Evolutionary conservation across 441 rosid species (phyloP).

Genomic region (Erodium trifolium): DNA sequence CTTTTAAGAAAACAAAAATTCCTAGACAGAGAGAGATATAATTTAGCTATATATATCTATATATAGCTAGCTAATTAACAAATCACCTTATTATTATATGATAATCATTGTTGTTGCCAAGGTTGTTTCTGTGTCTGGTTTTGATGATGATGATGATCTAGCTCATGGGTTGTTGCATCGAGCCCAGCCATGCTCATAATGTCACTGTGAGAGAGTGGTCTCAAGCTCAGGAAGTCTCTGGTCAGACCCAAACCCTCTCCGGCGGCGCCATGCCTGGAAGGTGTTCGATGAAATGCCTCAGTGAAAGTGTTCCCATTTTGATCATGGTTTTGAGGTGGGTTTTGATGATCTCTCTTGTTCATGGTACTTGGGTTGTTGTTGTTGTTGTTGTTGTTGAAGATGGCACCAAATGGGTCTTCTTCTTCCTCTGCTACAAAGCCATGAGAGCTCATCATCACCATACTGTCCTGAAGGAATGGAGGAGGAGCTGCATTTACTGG

Average conservation of each 20-base stretch:
- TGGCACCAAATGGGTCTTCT: background rate
- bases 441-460: background rate
- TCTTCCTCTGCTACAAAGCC: background rate
- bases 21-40: background rate
- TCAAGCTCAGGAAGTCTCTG: conserved; percentile 70
- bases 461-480: background rate
- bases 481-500: background rate
- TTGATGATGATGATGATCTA: conserved; percentile 13
- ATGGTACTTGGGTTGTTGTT: too few relatives aligned
- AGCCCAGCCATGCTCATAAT: conserved; percentile 60
- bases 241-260: conserved; percentile 41
- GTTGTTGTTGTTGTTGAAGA: background rate
- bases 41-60: background rate
- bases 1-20: background rate
- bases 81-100: background rate
- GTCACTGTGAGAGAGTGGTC: conserved; percentile 59
- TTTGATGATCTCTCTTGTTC: background rate
- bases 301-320: too few relatives aligned
- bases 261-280: too few relatives aligned
- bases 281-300: too few relatives aligned
- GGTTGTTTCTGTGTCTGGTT: conserved; percentile 23
- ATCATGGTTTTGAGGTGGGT: too few relatives aligned
- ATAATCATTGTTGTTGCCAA: conserved; percentile 33
- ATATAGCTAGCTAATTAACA: background rate
- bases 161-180: conserved; percentile 35